Base-by-base conservation (phyloP, 2,329 filamentous ascomycete species). In the Xylaria sp. region DNA sequence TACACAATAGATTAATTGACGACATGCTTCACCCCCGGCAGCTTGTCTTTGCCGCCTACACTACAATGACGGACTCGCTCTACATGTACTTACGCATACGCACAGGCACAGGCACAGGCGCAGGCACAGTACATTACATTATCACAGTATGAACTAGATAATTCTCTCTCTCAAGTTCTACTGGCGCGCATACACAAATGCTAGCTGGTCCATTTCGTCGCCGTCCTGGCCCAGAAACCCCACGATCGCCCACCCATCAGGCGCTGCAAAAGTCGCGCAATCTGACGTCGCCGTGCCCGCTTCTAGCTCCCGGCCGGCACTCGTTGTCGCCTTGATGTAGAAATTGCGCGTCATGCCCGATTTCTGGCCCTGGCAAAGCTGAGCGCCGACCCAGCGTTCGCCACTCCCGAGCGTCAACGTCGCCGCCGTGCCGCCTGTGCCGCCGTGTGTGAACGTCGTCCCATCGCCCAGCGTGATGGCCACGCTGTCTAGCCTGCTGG, bases 181-280 rank as follows among this genome's bases (percentile, higher is more conserved):
- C 73, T 79, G 77, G 17, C 79, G 80, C 20, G 80, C 82, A 67
- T 82, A 85, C 31, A 84, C 75, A 66, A 85, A 82, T 0, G 76
- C 86, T 42, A 89, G 72, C 74, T 84, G 82, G 73, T 89, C 86
- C 50, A 89, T 72, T 76, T 88, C 85, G 64, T 86, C 84, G 0
- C 85, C 86, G 66, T 73, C 77, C 72, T 84, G 81, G 17, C 74
- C 74, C 4, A 75, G 49, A 55, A 72, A 75, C 2, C 73, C 74
- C 9, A 82, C 80, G 70, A 85, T 80, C 3, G 75, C 78, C 76
- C 79, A 83, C 1, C 81, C 82, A 13, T 68, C 59, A 27, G 80
- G 80, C 5, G 81, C 81, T 36, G 60, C 55, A 25, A 64, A 69
- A 1, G 79, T 81, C 5, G 76, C 73, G 72, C 86, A 89, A 65